A percentile compares a stretch with the other conserved stretches of the same genome.
These are phyloP conservation scores for Leccinum pallidistipes DNA, from an alignment of 1,284 basidiomycete genomes.

Conservation along the genomic window DNA sequence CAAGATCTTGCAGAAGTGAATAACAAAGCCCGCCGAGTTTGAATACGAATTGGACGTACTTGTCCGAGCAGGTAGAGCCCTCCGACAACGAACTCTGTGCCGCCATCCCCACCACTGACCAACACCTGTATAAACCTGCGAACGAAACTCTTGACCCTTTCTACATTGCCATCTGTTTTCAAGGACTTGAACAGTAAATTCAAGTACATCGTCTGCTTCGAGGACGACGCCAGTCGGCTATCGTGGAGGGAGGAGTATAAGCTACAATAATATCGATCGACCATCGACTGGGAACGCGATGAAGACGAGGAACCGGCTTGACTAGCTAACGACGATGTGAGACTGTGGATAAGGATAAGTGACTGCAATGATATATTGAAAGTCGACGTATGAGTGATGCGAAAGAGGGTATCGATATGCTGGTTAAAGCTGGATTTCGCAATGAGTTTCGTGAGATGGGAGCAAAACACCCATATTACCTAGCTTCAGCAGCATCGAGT, in stretches of 20 bases:
- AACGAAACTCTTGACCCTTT: slow-evolving; percentile 81
- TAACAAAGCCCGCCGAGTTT: not conserved
- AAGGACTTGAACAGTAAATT: slow-evolving; percentile 94
- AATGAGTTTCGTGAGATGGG: slow-evolving; percentile 10
- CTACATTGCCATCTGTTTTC: slow-evolving; percentile 71
- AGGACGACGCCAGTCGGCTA: slow-evolving; percentile 76
- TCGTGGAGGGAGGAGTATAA: slow-evolving; percentile 91
- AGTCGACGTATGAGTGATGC: slow-evolving; percentile 90
- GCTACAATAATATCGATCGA: slow-evolving; percentile 88
- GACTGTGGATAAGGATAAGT: slow-evolving; percentile 89
- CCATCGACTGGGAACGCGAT: slow-evolving; percentile 52
- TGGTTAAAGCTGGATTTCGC: slow-evolving; percentile 62
- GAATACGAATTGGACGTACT: slow-evolving; percentile 39
- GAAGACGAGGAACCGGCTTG: slow-evolving; percentile 37
- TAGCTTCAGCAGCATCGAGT: slow-evolving; percentile 55
- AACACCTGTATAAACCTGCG: slow-evolving; percentile 88
- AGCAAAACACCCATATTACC: slow-evolving; percentile 37
- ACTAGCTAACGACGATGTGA: slow-evolving; percentile 53
- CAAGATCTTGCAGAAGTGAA: slow-evolving; percentile 59
- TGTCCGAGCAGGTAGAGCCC: slow-evolving; percentile 77
- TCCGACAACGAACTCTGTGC: slow-evolving; percentile 90
- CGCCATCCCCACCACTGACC: slow-evolving; percentile 63
- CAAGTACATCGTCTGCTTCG: slow-evolving; percentile 97
- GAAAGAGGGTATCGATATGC: slow-evolving; percentile 93
- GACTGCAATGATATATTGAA: slow-evolving; percentile 98